Evolutionary conservation across 495 filamentous ascomycete genomes (phyloP), one percentile per base, ranked within the genome.

Genomic region (Bacidia rubella): DNA sequence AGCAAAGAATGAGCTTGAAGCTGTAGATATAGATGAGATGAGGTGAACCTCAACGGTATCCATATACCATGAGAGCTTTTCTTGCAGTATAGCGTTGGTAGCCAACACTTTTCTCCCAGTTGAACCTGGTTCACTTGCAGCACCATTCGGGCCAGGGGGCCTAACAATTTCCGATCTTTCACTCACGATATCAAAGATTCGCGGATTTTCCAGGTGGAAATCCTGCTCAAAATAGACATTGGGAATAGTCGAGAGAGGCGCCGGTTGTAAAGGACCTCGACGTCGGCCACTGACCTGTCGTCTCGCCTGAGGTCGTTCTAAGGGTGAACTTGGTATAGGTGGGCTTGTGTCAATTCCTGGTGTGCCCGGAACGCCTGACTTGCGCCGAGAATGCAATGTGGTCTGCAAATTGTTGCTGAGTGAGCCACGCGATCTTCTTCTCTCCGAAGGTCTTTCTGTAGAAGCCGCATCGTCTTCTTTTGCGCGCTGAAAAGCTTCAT

Each of bases 21-120:
- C 92, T 0, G 83, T 89, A 1, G 90, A 95, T 20, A 99, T 97
- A 0, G 89, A 94, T 2, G 86, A 89, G 53, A 99, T 97, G 9
- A 99, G 74, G 63, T 99, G 92, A 47, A 97, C 86, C 62, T 99
- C 92, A 19, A 99, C 86, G 0, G 93, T 99, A 63, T 99, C 92
- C 92, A 99, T 96, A 60, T 99, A 99, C 92, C 92, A 99, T 1
- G 90, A 96, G 2, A 99, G 74, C 63, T 99, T 99, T 62, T 99
- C 92, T 63, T 99, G 92, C n/a, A 99, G 68, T 43, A 99, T 97
- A 1, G 92, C 92, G 68, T 99, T 99, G 0, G 89, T 95, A 29
- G 93, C 90, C 2, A 98, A 73, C 15, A 85, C 86, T 65, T 95
- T 96, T 41, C 92, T 76, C 26, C 72, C 74, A 11, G 63, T 65